Evolutionary conservation across 208 protist species (phyloP).

Genomic region (Wallacemonas rigidus): DNA sequence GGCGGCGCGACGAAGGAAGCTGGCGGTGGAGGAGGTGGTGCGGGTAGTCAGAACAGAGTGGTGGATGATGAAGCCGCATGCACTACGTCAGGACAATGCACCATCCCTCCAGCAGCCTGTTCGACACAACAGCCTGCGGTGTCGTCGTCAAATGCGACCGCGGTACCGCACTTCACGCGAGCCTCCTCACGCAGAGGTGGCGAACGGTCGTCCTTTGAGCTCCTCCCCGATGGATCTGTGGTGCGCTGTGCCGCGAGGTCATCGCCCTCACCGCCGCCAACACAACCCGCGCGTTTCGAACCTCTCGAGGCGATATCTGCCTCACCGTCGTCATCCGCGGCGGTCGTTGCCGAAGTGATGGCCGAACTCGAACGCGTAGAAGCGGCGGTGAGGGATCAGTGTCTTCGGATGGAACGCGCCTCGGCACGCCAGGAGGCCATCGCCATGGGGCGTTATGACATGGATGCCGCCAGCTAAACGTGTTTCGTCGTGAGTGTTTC

Average conservation of each 20-base stretch:
- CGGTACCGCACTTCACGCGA: too few relatives aligned
- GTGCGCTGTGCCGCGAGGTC: neutral
- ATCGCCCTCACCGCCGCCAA: neutral
- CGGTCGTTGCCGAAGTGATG: neutral
- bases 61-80: too few relatives aligned
- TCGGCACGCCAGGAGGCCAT: neutral
- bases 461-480: neutral
- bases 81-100: too few relatives aligned
- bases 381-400: neutral
- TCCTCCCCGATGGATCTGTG: neutral
- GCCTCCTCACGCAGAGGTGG: neutral
- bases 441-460: conserved; percentile 1
- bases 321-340: neutral
- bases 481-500: neutral
- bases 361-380: neutral
- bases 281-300: neutral
- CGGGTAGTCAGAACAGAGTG: too few relatives aligned
- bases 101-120: too few relatives aligned
- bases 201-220: neutral
- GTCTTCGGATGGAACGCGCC: neutral
- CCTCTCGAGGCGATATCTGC: neutral
- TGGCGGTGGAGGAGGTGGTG: too few relatives aligned
- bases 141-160: too few relatives aligned
- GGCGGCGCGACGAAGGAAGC: neutral
- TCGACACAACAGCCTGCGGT: too few relatives aligned